Evolutionary conservation across 2,329 filamentous ascomycete genomes (phyloP), one percentile per base, ranked within the genome.

Genomic region (Alternaria brassicae): DNA sequence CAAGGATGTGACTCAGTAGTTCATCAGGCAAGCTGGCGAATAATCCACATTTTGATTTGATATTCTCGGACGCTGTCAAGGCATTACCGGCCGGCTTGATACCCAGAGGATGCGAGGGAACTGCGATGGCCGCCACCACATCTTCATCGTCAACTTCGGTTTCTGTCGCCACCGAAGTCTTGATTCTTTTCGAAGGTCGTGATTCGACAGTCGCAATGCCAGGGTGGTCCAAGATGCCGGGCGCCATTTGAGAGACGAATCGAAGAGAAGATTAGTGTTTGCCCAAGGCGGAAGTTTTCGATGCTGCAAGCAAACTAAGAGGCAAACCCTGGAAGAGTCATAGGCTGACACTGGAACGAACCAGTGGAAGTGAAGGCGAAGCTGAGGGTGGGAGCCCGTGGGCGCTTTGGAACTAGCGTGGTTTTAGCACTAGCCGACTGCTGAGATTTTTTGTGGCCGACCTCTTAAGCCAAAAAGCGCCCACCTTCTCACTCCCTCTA

Each of bases 11-110:
- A 66, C 89, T 83, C 49, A 97, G 81, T 66, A 95, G 79, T 78
- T 97, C 93, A 77, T 98, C 94, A 3, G 93, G 91, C 53, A 97
- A 80, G 37, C 78, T 75, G 57, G 84, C 84, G 73, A 96, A 90
- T 5, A 74, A 73, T 15, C 93, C 93, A 61, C 88, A 85, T 37
- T 81, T 83, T 48, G 81, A 77, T 60, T 91, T 91, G 47, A 92
- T 85, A 79, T 91, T 91, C 55, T 83, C 83, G 2, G 82, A 82
- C 12, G 86, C 82, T 19, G 88, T 87, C 41, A 94, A 85, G 48
- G 89, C 88, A 81, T 99, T 98, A 36, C 94, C 95, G 61, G 90
- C 85, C 1, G 95, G 94, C 74, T 93, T 95, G 65, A 98, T 84
- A 30, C 90, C 90, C 45, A 97, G 82, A 36, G 92, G 92, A 81